Conservation (phyloP, 805 yeast species). For the Pichia nakasei region DNA sequence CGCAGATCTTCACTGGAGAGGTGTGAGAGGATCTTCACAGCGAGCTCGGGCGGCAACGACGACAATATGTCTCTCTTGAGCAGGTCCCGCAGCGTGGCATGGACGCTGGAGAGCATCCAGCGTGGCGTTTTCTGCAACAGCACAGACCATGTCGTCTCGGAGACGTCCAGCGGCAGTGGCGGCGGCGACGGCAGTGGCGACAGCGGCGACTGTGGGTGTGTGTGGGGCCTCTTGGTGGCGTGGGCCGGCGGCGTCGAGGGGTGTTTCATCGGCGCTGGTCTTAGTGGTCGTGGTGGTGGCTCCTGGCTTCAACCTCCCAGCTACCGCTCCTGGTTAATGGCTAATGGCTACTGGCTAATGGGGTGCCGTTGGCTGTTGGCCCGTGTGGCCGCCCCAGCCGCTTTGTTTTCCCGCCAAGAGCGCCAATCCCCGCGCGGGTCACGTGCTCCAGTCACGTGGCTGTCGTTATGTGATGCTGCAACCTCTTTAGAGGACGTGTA, state of each 20-base stretch:
- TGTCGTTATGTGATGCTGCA: no score
- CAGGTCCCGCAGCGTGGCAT: slow-evolving; percentile 34
- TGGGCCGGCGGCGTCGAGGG: background rate
- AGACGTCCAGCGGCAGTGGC: slow-evolving; percentile 7
- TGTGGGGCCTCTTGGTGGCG: background rate
- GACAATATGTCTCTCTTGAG: slow-evolving; percentile 68
- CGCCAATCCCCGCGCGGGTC: no score
- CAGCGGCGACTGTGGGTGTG: background rate
- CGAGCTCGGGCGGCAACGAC: slow-evolving; percentile 66
- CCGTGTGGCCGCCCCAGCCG: no score
- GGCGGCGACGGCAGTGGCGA: background rate
- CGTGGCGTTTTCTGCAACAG: background rate
- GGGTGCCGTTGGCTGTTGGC: no score
- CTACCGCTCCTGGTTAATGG: no score
- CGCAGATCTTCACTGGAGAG: slow-evolving; percentile 50
- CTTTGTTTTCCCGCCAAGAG: no score
- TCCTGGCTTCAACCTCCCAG: no score
- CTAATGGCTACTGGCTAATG: no score
- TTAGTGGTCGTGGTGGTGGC: no score
- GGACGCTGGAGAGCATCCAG: background rate
- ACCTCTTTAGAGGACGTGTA: no score
- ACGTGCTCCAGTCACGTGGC: no score
- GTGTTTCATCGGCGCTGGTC: background rate
- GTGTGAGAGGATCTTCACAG: slow-evolving; percentile 47
- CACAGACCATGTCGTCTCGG: background rate